A percentile compares a stretch with the other conserved stretches of the same genome.
Evolutionary conservation across 2,329 filamentous ascomycete genomes (phyloP).

Genomic region (Xylariaceae sp.): DNA sequence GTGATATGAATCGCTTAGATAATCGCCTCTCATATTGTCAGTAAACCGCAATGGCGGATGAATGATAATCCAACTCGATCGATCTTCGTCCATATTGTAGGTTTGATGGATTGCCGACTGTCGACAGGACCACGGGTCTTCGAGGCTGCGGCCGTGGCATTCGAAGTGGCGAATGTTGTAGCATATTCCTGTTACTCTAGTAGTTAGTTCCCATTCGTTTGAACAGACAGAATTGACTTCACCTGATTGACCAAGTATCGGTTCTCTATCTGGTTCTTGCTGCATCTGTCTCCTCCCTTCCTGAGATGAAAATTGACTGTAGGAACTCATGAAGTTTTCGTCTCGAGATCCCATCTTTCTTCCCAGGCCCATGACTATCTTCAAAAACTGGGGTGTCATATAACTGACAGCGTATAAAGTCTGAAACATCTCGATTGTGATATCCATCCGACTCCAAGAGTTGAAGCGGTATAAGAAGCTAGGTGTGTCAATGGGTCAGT

Average conservation of each 20-base stretch:
- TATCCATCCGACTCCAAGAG: slow-evolving; percentile 20
- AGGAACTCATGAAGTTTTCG: slow-evolving; percentile 25
- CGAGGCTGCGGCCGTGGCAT: slow-evolving; percentile 16
- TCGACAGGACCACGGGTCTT: slow-evolving; percentile 28
- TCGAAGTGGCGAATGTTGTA: slow-evolving; percentile 29
- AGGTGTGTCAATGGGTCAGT: too few relatives aligned
- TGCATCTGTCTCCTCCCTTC: too few relatives aligned
- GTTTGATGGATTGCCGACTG: slow-evolving; percentile 25
- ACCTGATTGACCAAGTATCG: too few relatives aligned
- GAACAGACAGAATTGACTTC: too few relatives aligned
- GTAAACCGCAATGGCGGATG: too few relatives aligned
- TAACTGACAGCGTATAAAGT: not conserved
- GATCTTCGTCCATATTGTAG: not conserved
- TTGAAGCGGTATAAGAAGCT: too few relatives aligned
- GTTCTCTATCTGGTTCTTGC: too few relatives aligned
- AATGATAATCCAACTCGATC: slow-evolving; percentile 19
- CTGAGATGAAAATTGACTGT: too few relatives aligned
- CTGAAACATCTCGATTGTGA: slow-evolving; percentile 7
- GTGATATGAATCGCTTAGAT: not conserved
- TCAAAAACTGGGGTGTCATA: slow-evolving; percentile 15
- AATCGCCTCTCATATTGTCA: too few relatives aligned
- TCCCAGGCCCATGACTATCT: slow-evolving; percentile 18
- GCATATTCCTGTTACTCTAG: slow-evolving; percentile 10
- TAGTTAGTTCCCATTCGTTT: too few relatives aligned
- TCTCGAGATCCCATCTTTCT: slow-evolving; percentile 9